Conservation (phyloP, 305 asterid species). For the Lippia alba region DNA sequence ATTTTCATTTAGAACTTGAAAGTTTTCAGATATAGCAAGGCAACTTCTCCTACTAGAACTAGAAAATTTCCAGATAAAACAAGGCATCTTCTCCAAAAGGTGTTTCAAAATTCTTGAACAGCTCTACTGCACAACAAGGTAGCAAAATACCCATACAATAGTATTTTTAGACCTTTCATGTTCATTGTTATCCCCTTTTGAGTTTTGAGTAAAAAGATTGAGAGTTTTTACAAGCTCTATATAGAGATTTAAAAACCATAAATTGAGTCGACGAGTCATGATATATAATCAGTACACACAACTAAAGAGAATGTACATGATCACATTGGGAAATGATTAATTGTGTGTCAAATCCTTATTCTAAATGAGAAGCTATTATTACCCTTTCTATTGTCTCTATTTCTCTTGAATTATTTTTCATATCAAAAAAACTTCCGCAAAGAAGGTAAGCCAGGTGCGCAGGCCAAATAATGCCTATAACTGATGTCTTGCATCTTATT, state of each 20-base stretch:
- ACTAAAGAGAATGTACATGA: neutral
- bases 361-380: neutral
- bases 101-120: neutral
- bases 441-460: neutral
- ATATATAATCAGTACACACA: neutral
- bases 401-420: neutral
- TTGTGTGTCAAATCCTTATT: neutral
- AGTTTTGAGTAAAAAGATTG: neutral
- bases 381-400: neutral
- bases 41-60: conserved; percentile 18
- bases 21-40: neutral
- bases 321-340: neutral
- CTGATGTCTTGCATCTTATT: neutral
- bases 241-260: neutral
- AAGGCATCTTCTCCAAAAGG: conserved; percentile 10
- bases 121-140: neutral
- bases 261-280: neutral
- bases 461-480: neutral
- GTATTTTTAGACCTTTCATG: neutral
- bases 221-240: neutral
- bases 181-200: neutral
- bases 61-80: neutral
- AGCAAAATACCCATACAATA: neutral
- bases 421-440: neutral
- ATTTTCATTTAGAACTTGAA: neutral